Percentiles rank a stretch among this genome's conserved stretches.
Evolutionary conservation across 495 filamentous ascomycete species (phyloP).

Genomic region (Lophiostoma macrostomum): DNA sequence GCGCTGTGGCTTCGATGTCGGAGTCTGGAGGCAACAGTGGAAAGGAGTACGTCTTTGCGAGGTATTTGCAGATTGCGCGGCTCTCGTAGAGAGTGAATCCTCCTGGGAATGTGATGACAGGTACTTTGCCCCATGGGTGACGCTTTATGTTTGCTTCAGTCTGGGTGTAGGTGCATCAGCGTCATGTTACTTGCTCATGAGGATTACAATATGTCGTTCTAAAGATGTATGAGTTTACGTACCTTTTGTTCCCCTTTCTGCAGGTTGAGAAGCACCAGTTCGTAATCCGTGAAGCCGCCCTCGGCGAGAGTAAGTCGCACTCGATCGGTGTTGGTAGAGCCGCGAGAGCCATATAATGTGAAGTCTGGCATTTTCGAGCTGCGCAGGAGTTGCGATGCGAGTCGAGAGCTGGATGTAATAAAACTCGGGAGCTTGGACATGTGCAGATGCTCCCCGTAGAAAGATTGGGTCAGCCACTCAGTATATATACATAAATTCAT

Average conservation of each 20-base stretch:
- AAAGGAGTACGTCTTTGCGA: slow-evolving; percentile 44
- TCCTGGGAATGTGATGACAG: slow-evolving; percentile 24
- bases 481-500: slow-evolving; percentile 16
- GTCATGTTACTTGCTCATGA: slow-evolving; percentile 1
- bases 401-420: slow-evolving; percentile 11
- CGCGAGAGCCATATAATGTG: slow-evolving; percentile 15
- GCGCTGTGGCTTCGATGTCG: slow-evolving; percentile 44
- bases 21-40: slow-evolving; percentile 42
- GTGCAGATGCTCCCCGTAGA: background rate
- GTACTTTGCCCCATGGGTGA: slow-evolving; percentile 47
- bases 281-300: slow-evolving; percentile 22
- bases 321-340: slow-evolving; percentile 18
- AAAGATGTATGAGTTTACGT: background rate
- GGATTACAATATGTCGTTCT: too few species aligned
- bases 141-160: slow-evolving; percentile 42
- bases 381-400: slow-evolving; percentile 10
- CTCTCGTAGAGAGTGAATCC: slow-evolving; percentile 46
- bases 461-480: slow-evolving; percentile 14
- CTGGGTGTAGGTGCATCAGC: slow-evolving; percentile 11
- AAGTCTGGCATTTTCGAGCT: slow-evolving; percentile 23
- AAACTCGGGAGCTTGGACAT: slow-evolving; percentile 24
- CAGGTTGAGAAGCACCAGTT: slow-evolving; percentile 15
- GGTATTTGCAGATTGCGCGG: slow-evolving; percentile 49
- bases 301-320: slow-evolving; percentile 23
- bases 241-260: slow-evolving; percentile 23